Evolutionary conservation across 192 early-diverging fungal species (phyloP), one percentile per base, ranked within the genome.

Genomic region (Spinellus fusiger): DNA sequence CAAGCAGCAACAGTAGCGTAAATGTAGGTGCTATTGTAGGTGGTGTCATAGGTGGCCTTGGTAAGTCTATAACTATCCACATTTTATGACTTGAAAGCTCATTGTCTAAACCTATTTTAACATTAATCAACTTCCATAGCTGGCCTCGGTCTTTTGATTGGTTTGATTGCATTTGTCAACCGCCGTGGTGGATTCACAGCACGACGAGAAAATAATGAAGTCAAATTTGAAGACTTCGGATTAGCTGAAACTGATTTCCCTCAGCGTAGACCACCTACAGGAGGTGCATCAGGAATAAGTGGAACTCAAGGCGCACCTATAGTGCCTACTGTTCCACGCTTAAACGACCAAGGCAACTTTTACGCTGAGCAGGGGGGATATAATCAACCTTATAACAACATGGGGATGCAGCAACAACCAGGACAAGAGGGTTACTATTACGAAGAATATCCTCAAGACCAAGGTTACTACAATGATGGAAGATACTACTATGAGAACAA

Each of bases 111-210:
- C 32, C 56, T 33, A 54, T 59, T 47, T 48, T 47, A 54, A 35
- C 13, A 27, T 49, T 35, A 22, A 35, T 49, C 33, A 34, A 5
- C 38, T 33, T 49, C 32, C 31, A 20, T 60, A 71, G 69, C 61
- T 37, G 69, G 62, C 31, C 53, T 61, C 35, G 69, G 62, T 15
- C 31, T 71, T 2, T 49, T 71, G 50, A 59, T 25, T 65, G 69
- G 69, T 38, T 35, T 65, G 12, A 40, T 71, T 0, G 57, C 48
- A 13, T 71, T 62, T 44, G 46, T 71, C 23, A 71, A 71, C 7
- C 57, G 69, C 22, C 59, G 59, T 38, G 54, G 69, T 26, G 69
- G 63, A 49, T 65, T 57, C 46, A 61, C 53, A n/a, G 31, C 25
- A 5, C 49, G 51, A 26, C 37, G 49, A 18, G 31, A 67, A 27